Conservation (phyloP, 2,329 filamentous ascomycete species). For the Fusarium newnesense region DNA sequence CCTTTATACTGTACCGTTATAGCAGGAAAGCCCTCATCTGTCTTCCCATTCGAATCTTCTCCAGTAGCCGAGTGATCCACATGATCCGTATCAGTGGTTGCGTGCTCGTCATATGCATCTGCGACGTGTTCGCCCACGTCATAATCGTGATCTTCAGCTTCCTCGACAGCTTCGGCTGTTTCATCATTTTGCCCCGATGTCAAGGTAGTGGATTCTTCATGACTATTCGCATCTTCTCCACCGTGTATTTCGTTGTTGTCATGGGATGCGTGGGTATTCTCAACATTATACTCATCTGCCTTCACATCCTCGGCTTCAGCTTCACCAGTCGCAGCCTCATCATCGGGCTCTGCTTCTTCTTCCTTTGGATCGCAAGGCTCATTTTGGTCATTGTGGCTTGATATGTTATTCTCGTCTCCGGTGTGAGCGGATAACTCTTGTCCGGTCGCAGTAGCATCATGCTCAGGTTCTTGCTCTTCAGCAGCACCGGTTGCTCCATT, state of each 20-base stretch:
- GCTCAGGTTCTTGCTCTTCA: background rate
- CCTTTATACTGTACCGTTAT: constrained; percentile 57
- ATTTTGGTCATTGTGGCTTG: constrained; percentile 28
- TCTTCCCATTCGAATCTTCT: constrained; percentile 18
- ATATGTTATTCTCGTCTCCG: constrained; percentile 30
- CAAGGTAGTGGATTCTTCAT: constrained; percentile 5
- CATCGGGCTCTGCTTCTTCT: background rate
- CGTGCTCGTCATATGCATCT: constrained; percentile 23
- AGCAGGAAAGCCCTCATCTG: constrained; percentile 44
- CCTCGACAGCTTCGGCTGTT: background rate
- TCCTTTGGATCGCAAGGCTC: constrained; percentile 15
- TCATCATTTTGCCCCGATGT: constrained; percentile 1
- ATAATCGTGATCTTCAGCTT: constrained; percentile 5
- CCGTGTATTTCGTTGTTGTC: constrained; percentile 13
- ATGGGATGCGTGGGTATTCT: constrained; percentile 21
- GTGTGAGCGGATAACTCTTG: constrained; percentile 1
- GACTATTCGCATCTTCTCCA: background rate
- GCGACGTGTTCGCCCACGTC: constrained; percentile 8
- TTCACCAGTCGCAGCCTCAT: background rate
- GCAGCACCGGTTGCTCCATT: background rate
- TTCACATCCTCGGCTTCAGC: constrained; percentile 7
- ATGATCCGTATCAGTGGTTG: constrained; percentile 3
- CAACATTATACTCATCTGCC: constrained; percentile 6
- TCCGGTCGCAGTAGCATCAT: background rate
- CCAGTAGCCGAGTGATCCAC: constrained; percentile 4